phyloP scores from a whole-genome alignment of 257 asterid genomes.

The Solanum appendiculatum region DNA sequence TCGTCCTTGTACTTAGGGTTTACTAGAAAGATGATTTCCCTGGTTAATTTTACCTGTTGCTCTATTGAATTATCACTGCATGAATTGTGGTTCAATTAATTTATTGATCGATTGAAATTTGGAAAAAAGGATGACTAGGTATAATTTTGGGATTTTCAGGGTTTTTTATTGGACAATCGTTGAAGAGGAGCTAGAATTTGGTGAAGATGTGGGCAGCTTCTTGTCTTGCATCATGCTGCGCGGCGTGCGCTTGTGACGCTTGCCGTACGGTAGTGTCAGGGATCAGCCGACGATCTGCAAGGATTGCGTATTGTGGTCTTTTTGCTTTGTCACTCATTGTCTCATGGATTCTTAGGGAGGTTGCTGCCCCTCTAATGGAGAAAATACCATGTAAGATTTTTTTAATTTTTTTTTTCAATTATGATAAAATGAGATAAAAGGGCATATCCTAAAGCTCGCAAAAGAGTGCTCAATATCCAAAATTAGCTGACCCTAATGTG shows the following conservation, averaged over 20 bases:
- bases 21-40: not conserved
- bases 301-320: conserved; percentile 84
- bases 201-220: conserved; percentile 84
- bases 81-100: not conserved
- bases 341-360: conserved; percentile 85
- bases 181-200: not conserved
- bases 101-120: not conserved
- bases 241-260: conserved; percentile 75
- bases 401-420: not conserved
- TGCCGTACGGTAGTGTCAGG: conserved; percentile 76
- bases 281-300: conserved; percentile 77
- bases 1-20: not conserved
- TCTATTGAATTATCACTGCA: not conserved
- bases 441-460: not conserved
- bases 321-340: conserved; percentile 69
- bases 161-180: not conserved
- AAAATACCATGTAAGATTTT: conserved; percentile 61
- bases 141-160: not conserved
- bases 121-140: not conserved
- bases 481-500: not conserved
- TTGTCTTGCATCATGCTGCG: conserved; percentile 83
- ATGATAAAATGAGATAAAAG: not conserved
- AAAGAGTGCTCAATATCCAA: not conserved
- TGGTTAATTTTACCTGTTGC: not conserved
- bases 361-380: conserved; percentile 87